A percentile compares a stretch with the other conserved stretches of the same genome.
Conservation (phyloP, 2,329 filamentous ascomycete species). For the Alternaria conjuncta region DNA sequence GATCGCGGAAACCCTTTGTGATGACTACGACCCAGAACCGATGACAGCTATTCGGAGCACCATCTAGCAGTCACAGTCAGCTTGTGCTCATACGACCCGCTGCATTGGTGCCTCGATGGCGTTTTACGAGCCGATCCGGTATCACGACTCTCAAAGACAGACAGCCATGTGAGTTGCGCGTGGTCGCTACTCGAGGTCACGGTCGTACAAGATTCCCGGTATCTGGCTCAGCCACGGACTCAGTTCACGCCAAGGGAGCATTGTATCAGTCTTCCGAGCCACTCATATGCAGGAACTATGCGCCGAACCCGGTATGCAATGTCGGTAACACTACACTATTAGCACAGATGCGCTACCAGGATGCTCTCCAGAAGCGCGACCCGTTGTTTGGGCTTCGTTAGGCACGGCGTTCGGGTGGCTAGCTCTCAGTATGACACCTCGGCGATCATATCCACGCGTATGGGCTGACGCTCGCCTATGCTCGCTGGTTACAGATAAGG, state of each 20-base stretch:
- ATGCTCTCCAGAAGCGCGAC: background rate
- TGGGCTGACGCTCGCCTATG: background rate
- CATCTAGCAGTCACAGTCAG: background rate
- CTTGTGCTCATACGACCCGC: constrained; percentile 14
- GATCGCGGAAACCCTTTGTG: background rate
- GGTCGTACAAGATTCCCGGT: constrained; percentile 23
- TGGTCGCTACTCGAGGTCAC: constrained; percentile 29
- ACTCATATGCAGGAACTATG: constrained; percentile 35
- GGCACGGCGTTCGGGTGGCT: background rate
- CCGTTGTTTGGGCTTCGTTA: constrained; percentile 1
- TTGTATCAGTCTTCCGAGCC: constrained; percentile 2
- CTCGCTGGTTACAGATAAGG: constrained; percentile 5
- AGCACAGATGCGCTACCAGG: constrained; percentile 8
- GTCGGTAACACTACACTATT: constrained; percentile 16
- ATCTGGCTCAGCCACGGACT: constrained; percentile 12
- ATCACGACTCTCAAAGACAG: constrained; percentile 42
- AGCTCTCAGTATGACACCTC: constrained; percentile 3
- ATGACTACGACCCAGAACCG: background rate
- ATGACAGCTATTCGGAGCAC: background rate
- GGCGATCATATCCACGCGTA: background rate
- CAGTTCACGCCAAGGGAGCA: constrained; percentile 2
- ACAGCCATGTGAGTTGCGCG: constrained; percentile 38
- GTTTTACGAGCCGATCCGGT: constrained; percentile 37
- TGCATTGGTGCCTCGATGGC: constrained; percentile 21
- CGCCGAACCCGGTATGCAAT: constrained; percentile 30